Percentiles rank a stretch among this genome's conserved stretches.
Evolutionary conservation across 495 filamentous ascomycete genomes (phyloP).

Genomic region (Penicillium mononematosum): DNA sequence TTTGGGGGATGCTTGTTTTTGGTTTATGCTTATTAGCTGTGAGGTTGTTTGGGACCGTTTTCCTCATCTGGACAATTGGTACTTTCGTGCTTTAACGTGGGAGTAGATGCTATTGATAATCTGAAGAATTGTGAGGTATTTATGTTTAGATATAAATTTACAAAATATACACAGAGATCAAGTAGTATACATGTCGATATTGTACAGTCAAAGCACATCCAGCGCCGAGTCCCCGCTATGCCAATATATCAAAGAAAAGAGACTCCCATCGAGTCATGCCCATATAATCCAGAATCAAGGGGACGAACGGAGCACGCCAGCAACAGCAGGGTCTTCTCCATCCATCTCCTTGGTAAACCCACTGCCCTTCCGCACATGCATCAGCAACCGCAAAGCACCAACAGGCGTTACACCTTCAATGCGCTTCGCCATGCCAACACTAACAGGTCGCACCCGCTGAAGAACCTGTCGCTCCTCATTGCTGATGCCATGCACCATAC

Average conservation of each 20-base stretch:
- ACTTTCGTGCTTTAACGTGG: neutral
- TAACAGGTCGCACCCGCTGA: slow-evolving; percentile 70
- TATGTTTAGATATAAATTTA: neutral
- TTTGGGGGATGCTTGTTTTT: neutral
- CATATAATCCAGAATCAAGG: slow-evolving; percentile 5
- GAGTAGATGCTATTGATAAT: neutral
- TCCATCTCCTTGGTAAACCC: slow-evolving; percentile 21
- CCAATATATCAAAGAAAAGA: slow-evolving; percentile 8
- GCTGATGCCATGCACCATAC: slow-evolving; percentile 66
- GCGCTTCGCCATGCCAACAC: slow-evolving; percentile 80
- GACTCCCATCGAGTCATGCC: neutral
- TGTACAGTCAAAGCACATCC: slow-evolving; percentile 9
- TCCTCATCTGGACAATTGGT: neutral
- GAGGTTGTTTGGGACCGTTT: neutral
- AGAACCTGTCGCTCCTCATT: slow-evolving; percentile 73
- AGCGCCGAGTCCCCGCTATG: slow-evolving; percentile 16
- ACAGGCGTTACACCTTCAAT: slow-evolving; percentile 73
- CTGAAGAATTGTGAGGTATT: neutral
- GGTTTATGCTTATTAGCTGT: neutral
- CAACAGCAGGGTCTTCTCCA: slow-evolving; percentile 18
- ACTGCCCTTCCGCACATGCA: slow-evolving; percentile 38
- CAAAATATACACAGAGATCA: neutral
- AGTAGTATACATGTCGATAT: slow-evolving; percentile 9
- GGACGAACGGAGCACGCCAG: slow-evolving; percentile 19
- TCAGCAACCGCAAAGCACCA: slow-evolving; percentile 47